These are phyloP conservation scores for Lenwebbia sp. DNA, from an alignment of 345 rosid species.

Conservation along the genomic window DNA sequence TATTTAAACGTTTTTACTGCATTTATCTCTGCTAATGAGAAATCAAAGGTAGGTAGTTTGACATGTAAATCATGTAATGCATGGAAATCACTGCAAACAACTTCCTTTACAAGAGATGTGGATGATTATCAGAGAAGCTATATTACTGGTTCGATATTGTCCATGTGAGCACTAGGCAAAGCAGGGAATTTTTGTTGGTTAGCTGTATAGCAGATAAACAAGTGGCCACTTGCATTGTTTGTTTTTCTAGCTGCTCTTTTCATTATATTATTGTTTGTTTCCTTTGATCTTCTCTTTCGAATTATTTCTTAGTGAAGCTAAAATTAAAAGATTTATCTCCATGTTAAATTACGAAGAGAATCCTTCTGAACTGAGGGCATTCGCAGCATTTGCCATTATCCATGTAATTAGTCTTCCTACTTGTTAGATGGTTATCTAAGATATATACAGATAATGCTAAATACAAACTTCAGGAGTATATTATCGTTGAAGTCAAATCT, in stretches of 20 bases:
- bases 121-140: not conserved
- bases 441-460: no score
- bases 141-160: no score
- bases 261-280: not conserved
- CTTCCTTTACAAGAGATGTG: not conserved
- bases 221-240: not conserved
- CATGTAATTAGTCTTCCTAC: constrained; percentile 28
- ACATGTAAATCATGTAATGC: no score
- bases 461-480: no score
- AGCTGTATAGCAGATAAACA: not conserved
- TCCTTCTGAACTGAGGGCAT: constrained; percentile 43
- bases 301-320: constrained; percentile 40
- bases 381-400: constrained; percentile 64
- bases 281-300: not conserved
- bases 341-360: constrained; percentile 32
- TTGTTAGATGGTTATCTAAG: no score
- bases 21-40: not conserved
- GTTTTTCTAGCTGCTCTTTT: not conserved
- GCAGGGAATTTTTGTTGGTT: not conserved
- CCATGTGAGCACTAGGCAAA: not conserved
- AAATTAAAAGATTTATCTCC: constrained; percentile 58
- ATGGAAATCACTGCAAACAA: not conserved
- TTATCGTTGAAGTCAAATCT: no score
- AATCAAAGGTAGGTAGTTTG: not conserved
- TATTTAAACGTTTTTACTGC: not conserved